Evolutionary conservation across 768 basidiomycete genomes (phyloP).

Genomic region (Phlebiopsis flavidoalba): DNA sequence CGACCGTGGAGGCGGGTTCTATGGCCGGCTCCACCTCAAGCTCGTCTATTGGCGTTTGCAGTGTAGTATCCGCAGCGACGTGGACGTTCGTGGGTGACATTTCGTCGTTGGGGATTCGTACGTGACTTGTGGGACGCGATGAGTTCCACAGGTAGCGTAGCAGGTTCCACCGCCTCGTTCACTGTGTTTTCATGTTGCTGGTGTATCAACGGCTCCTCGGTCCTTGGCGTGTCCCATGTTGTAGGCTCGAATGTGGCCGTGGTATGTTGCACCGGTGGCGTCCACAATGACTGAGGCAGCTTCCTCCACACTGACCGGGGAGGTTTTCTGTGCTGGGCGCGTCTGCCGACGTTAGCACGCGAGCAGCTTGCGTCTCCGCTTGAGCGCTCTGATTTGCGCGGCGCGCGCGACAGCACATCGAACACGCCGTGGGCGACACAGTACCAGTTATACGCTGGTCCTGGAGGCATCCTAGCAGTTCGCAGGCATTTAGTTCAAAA

Average conservation of each 20-base stretch:
- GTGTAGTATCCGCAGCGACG: too few species aligned
- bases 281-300: not conserved
- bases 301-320: not conserved
- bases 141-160: not conserved
- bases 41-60: too few species aligned
- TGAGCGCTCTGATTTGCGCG: constrained; percentile 49
- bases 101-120: too few species aligned
- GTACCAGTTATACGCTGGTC: constrained; percentile 53
- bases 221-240: not conserved
- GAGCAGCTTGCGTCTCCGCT: constrained; percentile 8
- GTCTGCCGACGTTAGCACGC: constrained; percentile 20
- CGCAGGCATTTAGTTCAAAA: not conserved
- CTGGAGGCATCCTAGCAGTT: not conserved
- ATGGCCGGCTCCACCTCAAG: not conserved
- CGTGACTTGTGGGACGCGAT: not conserved
- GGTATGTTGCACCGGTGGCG: not conserved
- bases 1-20: not conserved
- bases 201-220: too few species aligned
- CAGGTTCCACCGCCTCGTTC: not conserved
- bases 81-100: too few species aligned
- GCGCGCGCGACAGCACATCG: constrained; percentile 60
- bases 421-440: constrained; percentile 57
- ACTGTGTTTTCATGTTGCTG: not conserved
- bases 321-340: constrained; percentile 1
- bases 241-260: not conserved